These are phyloP conservation scores for Psophocarpus tetragonolobus DNA, from an alignment of 306 rosid species.

Conservation along the genomic window DNA sequence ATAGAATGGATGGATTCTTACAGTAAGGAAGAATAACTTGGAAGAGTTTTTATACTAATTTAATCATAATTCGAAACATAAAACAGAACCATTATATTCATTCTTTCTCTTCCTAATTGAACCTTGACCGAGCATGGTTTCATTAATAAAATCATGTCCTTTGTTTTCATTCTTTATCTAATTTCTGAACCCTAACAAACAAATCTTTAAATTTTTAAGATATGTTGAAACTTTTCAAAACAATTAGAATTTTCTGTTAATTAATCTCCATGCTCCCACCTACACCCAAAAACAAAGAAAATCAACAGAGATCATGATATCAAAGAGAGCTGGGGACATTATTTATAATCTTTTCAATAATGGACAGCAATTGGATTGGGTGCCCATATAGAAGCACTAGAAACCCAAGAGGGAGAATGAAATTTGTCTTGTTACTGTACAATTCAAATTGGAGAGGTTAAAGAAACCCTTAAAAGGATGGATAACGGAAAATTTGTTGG, in stretches of 20 bases:
- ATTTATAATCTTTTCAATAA: not conserved
- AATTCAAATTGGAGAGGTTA: too few species aligned
- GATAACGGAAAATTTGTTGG: not conserved
- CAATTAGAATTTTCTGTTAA: not conserved
- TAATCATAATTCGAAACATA: not conserved
- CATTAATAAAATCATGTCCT: not conserved
- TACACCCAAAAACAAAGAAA: not conserved
- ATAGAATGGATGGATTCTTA: conserved; percentile 1
- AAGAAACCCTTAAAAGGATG: too few species aligned
- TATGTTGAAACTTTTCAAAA: not conserved
- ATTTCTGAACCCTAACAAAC: not conserved
- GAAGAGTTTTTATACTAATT: not conserved
- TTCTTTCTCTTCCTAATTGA: not conserved
- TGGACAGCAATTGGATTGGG: not conserved
- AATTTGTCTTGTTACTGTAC: too few species aligned
- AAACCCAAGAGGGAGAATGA: too few species aligned
- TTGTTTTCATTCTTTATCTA: not conserved
- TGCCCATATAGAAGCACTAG: too few species aligned
- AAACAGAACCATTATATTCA: not conserved
- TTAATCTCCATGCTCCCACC: conserved; percentile 6
- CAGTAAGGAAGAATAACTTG: not conserved
- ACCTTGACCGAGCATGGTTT: not conserved
- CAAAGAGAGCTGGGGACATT: not conserved
- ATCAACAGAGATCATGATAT: not conserved
- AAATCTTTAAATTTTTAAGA: not conserved